Base-by-base conservation (phyloP, 768 basidiomycete species). In the Leucocoprinus leucothites region DNA sequence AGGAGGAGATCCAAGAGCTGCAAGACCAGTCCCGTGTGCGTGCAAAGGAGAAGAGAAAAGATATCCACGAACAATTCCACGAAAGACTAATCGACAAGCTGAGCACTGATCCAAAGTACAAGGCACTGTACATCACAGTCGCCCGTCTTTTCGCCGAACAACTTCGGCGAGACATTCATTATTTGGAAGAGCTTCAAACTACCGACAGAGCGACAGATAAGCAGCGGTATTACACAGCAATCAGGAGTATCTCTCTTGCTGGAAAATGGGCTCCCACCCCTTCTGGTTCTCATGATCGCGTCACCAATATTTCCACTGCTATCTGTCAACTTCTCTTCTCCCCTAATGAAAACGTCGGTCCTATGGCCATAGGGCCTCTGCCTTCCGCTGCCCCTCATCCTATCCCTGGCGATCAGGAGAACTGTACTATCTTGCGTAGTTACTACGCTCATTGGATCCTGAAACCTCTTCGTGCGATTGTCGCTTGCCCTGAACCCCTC, bases 181-280 rank as follows among this genome's bases (percentile, higher is more conserved):
- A 76, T 6, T 70, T 85, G 24, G 48, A 63, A 3, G 58, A 74
- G 57, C 61, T 77, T 11, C 59, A 72, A 5, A 51, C 63, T 1
- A 67, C 83, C 19, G 62, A 72, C 1, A 60, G 59, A 0, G 64
- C 66, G 8, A 64, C 65, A 1, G 66, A 70, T 24, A 69, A 56
- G 22, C 2, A 47, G 9, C 53, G 46, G 2, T 55, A 66, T 5
- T 57, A 65, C 4, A 48, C 60, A 3, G 65, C 78, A 21, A 60
- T 76, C 5, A 74, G 67, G 57, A 68, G 73, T 28, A 69, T 89
- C 18, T 79, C 80, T 6, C 76, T 87, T 14, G 85, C 78, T 1
- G 76, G 76, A 1, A 91, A 89, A 65, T 90, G 87, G 87, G 86
- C 86, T 0, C 87, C 88, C 0, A 79, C 81, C 1, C 81, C 82